These are phyloP conservation scores for Tolypocladium amazonense DNA, from an alignment of 2,329 filamentous ascomycete species.

Conservation along the genomic window DNA sequence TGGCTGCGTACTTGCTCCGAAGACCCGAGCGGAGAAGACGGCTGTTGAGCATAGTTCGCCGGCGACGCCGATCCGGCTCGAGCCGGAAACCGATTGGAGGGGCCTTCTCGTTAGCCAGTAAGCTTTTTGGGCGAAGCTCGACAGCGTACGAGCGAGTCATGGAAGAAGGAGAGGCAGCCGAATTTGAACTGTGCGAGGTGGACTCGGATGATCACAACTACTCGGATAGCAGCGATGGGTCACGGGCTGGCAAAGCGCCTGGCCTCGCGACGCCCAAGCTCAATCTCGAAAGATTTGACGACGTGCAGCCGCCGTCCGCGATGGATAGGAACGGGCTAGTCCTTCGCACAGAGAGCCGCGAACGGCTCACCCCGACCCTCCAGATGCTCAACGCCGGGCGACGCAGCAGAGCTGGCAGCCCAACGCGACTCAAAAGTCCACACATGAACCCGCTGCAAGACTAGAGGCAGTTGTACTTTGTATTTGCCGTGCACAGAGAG, in stretches of 20 bases:
- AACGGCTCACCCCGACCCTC: constrained; percentile 53
- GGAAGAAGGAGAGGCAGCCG: constrained; percentile 64
- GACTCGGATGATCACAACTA: constrained; percentile 54
- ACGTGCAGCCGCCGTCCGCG: constrained; percentile 28
- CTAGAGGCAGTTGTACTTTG: constrained; percentile 6
- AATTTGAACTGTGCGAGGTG: constrained; percentile 67
- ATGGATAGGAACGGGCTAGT: constrained; percentile 64
- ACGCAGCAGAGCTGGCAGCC: constrained; percentile 46
- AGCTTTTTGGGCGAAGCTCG: constrained; percentile 51
- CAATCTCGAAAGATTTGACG: constrained; percentile 41
- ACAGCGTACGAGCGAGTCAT: constrained; percentile 71
- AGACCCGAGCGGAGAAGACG: constrained; percentile 60
- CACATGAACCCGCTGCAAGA: constrained; percentile 40
- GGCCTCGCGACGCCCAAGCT: constrained; percentile 59
- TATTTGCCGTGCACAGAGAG: constrained; percentile 5
- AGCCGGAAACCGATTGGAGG: constrained; percentile 34
- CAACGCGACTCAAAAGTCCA: constrained; percentile 49
- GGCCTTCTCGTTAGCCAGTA: constrained; percentile 44
- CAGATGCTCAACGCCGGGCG: constrained; percentile 45
- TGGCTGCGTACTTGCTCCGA: constrained; percentile 63
- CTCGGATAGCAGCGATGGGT: constrained; percentile 50
- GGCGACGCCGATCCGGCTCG: constrained; percentile 14
- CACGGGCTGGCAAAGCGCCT: constrained; percentile 47
- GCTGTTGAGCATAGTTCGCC: constrained; percentile 16
- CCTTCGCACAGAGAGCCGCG: constrained; percentile 75